A percentile compares a stretch with the other conserved stretches of the same genome.
These are phyloP conservation scores for Pseudovirgaria hyperparasitica DNA, from an alignment of 2,329 filamentous ascomycete genomes.

Conservation along the genomic window DNA sequence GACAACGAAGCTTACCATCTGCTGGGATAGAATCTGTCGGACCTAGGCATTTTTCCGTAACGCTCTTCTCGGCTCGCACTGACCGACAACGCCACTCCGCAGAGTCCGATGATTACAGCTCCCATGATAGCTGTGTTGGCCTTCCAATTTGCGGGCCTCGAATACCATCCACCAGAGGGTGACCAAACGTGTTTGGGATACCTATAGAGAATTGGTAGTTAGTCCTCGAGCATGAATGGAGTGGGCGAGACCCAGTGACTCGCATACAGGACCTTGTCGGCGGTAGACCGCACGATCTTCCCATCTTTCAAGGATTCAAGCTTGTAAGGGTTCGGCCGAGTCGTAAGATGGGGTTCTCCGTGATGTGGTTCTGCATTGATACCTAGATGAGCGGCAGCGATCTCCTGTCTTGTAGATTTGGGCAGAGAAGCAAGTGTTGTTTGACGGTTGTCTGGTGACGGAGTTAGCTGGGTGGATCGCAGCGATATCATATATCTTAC, in stretches of 20 bases:
- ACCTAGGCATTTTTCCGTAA: conserved; percentile 63
- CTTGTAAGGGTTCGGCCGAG: too few relatives aligned
- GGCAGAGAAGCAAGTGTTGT: too few relatives aligned
- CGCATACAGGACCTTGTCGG: conserved; percentile 58
- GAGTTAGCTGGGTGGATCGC: too few relatives aligned
- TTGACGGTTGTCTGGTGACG: too few relatives aligned
- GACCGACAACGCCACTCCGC: conserved; percentile 54
- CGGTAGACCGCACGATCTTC: conserved; percentile 26
- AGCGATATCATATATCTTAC: too few relatives aligned
- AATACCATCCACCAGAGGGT: conserved; percentile 93
- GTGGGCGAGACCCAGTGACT: conserved; percentile 2
- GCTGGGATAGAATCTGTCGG: conserved; percentile 68
- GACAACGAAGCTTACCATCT: conserved; percentile 51
- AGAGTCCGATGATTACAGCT: conserved; percentile 54
- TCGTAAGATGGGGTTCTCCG: too few relatives aligned
- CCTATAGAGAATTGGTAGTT: conserved; percentile 33
- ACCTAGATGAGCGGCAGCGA: too few relatives aligned
- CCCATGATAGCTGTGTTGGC: conserved; percentile 72
- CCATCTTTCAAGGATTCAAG: too few relatives aligned
- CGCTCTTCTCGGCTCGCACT: conserved; percentile 64
- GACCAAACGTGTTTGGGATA: conserved; percentile 99
- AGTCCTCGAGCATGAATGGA: conserved; percentile 1
- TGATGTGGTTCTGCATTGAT: too few relatives aligned
- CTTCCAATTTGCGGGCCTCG: conserved; percentile 90
- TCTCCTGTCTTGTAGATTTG: too few relatives aligned